Base-by-base conservation (phyloP, 1,284 basidiomycete genomes). In the Cystobasidiaceae sp. region DNA sequence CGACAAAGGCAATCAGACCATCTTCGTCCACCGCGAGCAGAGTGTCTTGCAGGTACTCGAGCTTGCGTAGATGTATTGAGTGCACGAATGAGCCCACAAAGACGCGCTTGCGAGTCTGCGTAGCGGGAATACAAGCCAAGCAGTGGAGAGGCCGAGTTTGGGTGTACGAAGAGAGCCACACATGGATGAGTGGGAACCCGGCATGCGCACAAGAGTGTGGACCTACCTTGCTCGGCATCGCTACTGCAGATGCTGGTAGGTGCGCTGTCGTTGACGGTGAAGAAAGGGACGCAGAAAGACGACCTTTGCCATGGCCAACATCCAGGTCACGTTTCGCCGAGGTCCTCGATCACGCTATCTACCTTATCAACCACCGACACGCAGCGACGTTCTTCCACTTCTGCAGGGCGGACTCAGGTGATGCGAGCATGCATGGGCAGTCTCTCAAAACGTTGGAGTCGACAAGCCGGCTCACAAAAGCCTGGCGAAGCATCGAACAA, bases 31-130 rank as follows among this genome's bases (percentile, higher is more conserved):
- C 83, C 19, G 80, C 82, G 19, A 93, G 73, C 23, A 90, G 78
- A 66, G 84, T 83, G 25, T 77, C 76, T 1, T 84, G 81, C 33
- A 83, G 78, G 39, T 84, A 81, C 60, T 81, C 78, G 71, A 85
- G 85, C 49, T 78, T 69, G 0, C 79, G 80, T 13, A 85, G 79
- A 9, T 80, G 81, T n/a, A 79, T 72, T 0, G 88, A 85, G 72
- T 85, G 87, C 70, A 91, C 79, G 64, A 89, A 75, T 7, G 84
- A 78, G 33, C 88, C 87, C 70, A 86, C 82, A 79, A 85, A 89
- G 55, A 88, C 67, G 19, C 69, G 68, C 9, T 54, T 62, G 9
- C 33, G 32, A 21, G 45, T 37, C 60, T 51, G 39, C 15, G 11
- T 25, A 23, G 21, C 46, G 19, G 37, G 9, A 19, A 15, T 8